Percentiles rank a stretch among this genome's conserved stretches.
Evolutionary conservation across 768 basidiomycete genomes (phyloP).

Genomic region (Boletus sp.): DNA sequence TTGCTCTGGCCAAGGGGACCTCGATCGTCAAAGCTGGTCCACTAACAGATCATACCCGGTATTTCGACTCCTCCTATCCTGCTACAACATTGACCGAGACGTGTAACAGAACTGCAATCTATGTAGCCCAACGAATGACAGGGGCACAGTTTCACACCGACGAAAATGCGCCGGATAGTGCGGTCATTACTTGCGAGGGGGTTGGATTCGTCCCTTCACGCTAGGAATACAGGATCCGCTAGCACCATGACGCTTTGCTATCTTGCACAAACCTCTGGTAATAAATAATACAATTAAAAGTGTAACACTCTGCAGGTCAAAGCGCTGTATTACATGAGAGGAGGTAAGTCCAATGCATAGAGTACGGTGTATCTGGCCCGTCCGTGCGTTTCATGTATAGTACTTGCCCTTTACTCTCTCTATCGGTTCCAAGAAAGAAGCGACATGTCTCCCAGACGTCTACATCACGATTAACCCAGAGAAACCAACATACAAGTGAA

Average conservation of each 20-base stretch:
- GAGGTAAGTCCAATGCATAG: conserved; percentile 17
- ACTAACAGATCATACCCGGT: conserved; percentile 68
- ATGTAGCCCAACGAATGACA: conserved; percentile 66
- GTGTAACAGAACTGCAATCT: conserved; percentile 56
- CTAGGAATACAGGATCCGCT: not conserved
- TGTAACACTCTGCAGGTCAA: conserved; percentile 10
- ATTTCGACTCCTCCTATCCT: conserved; percentile 7
- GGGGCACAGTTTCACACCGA: conserved; percentile 59
- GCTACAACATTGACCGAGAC: not conserved
- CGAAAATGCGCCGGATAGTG: conserved; percentile 38
- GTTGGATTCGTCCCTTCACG: conserved; percentile 48
- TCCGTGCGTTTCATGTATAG: conserved; percentile 2
- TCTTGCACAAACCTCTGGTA: not conserved
- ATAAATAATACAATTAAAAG: conserved; percentile 25
- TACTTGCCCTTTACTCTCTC: not conserved
- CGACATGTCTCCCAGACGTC: conserved; percentile 84
- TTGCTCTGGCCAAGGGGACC: conserved; percentile 65
- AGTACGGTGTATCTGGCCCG: conserved; percentile 9
- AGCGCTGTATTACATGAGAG: conserved; percentile 23
- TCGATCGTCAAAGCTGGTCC: conserved; percentile 57
- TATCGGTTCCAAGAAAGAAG: conserved; percentile 80
- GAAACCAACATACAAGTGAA: not conserved
- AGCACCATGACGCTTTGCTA: not conserved
- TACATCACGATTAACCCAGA: conserved; percentile 26
- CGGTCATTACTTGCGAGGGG: conserved; percentile 58